Percentiles rank a stretch among this genome's conserved stretches.
Evolutionary conservation across 495 filamentous ascomycete genomes (phyloP).

Genomic region (Ramalina peruviana): DNA sequence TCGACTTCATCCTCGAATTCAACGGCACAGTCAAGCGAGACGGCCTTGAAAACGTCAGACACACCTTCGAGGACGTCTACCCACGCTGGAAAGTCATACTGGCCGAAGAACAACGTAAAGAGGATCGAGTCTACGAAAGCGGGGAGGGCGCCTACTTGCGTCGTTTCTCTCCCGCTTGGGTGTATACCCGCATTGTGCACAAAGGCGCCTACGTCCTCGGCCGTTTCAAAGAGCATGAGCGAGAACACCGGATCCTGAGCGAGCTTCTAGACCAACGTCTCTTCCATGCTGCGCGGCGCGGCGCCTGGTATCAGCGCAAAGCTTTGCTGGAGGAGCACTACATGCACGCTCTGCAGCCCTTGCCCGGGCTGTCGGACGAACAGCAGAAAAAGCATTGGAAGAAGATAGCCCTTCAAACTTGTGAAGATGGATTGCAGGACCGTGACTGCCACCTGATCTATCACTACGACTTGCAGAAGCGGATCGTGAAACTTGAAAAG

Average conservation of each 20-base stretch:
- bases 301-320: slow-evolving; percentile 92
- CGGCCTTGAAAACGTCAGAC: slow-evolving; percentile 51
- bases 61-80: slow-evolving; percentile 60
- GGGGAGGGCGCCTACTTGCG: slow-evolving; percentile 85
- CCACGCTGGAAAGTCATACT: slow-evolving; percentile 68
- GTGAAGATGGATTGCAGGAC: slow-evolving; percentile 77
- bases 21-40: slow-evolving; percentile 55
- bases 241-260: slow-evolving; percentile 59
- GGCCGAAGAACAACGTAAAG: slow-evolving; percentile 63
- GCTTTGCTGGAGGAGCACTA: slow-evolving; percentile 92
- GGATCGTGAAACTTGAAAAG: slow-evolving; percentile 78
- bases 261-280: slow-evolving; percentile 70
- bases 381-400: slow-evolving; percentile 74
- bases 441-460: slow-evolving; percentile 78
- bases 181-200: slow-evolving; percentile 86
- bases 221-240: slow-evolving; percentile 62
- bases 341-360: slow-evolving; percentile 50
- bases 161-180: slow-evolving; percentile 83
- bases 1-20: slow-evolving; percentile 77
- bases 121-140: slow-evolving; percentile 64
- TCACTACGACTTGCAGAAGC: slow-evolving; percentile 89
- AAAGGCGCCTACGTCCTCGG: slow-evolving; percentile 74
- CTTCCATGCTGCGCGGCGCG: slow-evolving; percentile 74
- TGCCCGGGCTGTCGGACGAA: slow-evolving; percentile 39
- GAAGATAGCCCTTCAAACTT: slow-evolving; percentile 63